Conservation (phyloP, 2,329 filamentous ascomycete species). For the Graphilbum sp. region DNA sequence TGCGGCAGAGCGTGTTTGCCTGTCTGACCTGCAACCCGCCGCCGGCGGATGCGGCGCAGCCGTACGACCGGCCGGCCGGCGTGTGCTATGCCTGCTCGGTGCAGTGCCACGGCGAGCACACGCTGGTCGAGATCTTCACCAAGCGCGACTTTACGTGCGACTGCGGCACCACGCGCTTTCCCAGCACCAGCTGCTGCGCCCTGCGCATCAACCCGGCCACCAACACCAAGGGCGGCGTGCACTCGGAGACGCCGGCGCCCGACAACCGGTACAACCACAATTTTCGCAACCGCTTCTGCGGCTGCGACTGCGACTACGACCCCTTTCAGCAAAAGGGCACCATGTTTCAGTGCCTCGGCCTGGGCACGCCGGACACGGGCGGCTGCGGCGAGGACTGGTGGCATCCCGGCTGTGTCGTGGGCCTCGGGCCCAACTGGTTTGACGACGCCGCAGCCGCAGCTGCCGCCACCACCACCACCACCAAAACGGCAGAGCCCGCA, state of each 20-base stretch:
- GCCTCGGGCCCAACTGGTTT: slow-evolving; percentile 58
- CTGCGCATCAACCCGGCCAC: slow-evolving; percentile 58
- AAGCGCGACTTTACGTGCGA: slow-evolving; percentile 95
- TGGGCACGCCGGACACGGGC: slow-evolving; percentile 63
- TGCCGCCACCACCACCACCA: background rate
- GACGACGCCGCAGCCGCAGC: slow-evolving; percentile 27
- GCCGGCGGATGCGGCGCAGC: slow-evolving; percentile 41
- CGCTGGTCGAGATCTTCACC: slow-evolving; percentile 84
- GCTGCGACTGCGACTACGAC: slow-evolving; percentile 76
- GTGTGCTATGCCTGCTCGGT: slow-evolving; percentile 96
- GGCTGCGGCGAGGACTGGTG: slow-evolving; percentile 98
- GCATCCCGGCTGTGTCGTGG: slow-evolving; percentile 83
- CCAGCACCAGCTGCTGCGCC: slow-evolving; percentile 53
- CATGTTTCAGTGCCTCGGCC: slow-evolving; percentile 92
- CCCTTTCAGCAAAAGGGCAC: slow-evolving; percentile 81
- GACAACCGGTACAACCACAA: slow-evolving; percentile 92
- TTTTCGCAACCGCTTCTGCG: slow-evolving; percentile 84
- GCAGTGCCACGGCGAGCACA: slow-evolving; percentile 90
- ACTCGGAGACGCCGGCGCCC: slow-evolving; percentile 53
- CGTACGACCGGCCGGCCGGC: slow-evolving; percentile 53
- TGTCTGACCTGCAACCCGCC: slow-evolving; percentile 88
- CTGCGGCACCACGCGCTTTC: slow-evolving; percentile 75
- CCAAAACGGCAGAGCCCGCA: background rate
- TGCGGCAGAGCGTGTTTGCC: slow-evolving; percentile 80
- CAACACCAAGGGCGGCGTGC: slow-evolving; percentile 59